Percentiles rank a stretch among this genome's conserved stretches.
Conservation (phyloP, 2,329 filamentous ascomycete genomes). For the Trichophyton rubrum region DNA sequence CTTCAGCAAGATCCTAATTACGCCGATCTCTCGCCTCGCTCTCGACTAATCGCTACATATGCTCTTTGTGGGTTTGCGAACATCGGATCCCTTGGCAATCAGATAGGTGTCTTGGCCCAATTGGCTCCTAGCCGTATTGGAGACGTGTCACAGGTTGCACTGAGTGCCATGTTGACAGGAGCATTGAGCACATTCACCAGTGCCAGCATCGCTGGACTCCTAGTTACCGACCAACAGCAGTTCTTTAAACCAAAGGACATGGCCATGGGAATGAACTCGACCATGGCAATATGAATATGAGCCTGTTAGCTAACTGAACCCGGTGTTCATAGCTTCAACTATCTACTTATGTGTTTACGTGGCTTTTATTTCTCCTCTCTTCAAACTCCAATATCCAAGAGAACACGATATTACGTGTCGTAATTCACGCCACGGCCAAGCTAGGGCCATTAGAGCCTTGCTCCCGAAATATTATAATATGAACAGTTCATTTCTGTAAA, state of each 20-base stretch:
- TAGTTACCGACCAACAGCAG: constrained; percentile 45
- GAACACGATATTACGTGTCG: not conserved
- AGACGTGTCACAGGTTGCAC: constrained; percentile 61
- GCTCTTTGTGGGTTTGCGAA: constrained; percentile 74
- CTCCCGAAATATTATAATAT: not conserved
- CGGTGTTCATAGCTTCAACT: no score
- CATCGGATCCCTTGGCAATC: constrained; percentile 74
- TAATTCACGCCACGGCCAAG: not conserved
- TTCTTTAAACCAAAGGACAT: constrained; percentile 1
- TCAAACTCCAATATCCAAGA: not conserved
- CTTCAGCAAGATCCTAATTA: constrained; percentile 45
- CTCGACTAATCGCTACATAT: constrained; percentile 72
- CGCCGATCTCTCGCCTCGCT: constrained; percentile 51
- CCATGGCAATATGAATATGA: not conserved
- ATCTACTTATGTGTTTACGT: not conserved
- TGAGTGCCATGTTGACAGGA: constrained; percentile 67
- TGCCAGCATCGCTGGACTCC: constrained; percentile 63
- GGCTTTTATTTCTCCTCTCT: not conserved
- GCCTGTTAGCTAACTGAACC: not conserved
- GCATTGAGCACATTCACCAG: constrained; percentile 67
- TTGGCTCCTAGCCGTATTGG: constrained; percentile 61
- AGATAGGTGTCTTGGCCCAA: constrained; percentile 77
- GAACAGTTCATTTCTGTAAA: not conserved
- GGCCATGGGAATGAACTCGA: not conserved
- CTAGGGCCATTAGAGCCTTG: not conserved